Evolutionary conservation across 2,329 filamentous ascomycete species (phyloP).

Genomic region (Orbilia oligospora): DNA sequence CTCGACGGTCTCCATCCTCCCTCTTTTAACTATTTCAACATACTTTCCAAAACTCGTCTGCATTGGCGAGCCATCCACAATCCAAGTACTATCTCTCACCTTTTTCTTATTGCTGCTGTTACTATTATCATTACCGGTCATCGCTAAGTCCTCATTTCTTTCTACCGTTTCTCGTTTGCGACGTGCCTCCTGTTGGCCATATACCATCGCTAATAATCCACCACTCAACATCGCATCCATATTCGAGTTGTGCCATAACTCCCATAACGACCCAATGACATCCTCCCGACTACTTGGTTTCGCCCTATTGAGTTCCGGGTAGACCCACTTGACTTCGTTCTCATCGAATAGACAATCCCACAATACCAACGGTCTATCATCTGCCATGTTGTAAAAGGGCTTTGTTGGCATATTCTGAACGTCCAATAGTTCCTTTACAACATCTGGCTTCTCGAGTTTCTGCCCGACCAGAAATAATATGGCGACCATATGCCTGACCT

Average conservation of each 20-base stretch:
- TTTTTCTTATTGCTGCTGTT: constrained; percentile 14
- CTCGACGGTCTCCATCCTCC: constrained; percentile 73
- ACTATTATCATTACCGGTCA: background rate
- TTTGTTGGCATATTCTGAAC: constrained; percentile 78
- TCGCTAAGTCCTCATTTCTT: constrained; percentile 63
- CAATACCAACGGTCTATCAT: constrained; percentile 88
- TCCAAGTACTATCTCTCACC: constrained; percentile 59
- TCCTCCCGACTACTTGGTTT: constrained; percentile 74
- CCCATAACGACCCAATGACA: constrained; percentile 83
- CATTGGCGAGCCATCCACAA: constrained; percentile 74
- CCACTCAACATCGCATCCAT: constrained; percentile 89
- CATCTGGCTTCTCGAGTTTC: constrained; percentile 80
- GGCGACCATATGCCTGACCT: constrained; percentile 94
- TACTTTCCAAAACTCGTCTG: constrained; percentile 73
- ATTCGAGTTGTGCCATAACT: constrained; percentile 84
- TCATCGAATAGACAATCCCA: constrained; percentile 94
- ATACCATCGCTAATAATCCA: constrained; percentile 77
- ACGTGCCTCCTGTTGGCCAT: constrained; percentile 66
- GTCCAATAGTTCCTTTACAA: constrained; percentile 83
- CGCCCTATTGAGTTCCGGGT: constrained; percentile 74
- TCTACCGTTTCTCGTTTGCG: constrained; percentile 38
- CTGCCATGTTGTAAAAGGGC: constrained; percentile 90
- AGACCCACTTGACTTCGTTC: constrained; percentile 79
- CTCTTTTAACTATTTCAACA: constrained; percentile 72
- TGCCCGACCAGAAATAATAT: constrained; percentile 94